Base-by-base conservation (phyloP, 2,329 filamentous ascomycete genomes). In the Stagonosporopsis chrysanthemi region DNA sequence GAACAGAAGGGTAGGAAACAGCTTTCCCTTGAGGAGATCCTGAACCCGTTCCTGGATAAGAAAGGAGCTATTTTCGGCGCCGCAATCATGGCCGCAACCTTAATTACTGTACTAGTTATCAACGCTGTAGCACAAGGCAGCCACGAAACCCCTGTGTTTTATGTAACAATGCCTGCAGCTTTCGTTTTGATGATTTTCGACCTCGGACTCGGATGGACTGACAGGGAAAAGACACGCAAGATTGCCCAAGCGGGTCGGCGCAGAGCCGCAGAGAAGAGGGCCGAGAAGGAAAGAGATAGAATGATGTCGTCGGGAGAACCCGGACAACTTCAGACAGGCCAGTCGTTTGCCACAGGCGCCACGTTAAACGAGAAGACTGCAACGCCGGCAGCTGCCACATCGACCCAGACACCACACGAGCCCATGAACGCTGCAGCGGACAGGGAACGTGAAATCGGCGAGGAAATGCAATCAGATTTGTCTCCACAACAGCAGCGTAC, bases 11-110 rank as follows among this genome's bases (percentile, higher is more conserved):
- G 43, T 15, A 29, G 43, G 12, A 46, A 46, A 24, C 73, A 84
- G 0, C 75, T 88, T 0, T 86, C 86, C 0, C 81, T 91, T 0
- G 88, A 89, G 61, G 88, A 91, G 66, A 90, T 91, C 65, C 84
- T 91, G 83, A 90, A 91, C 61, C 89, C 89, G 0, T 91, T 88
- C 56, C 73, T 91, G 0, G 89, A 92, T 68, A 89, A 86, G 61
- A 77, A 79, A 2, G 85, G 88, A 8, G 89, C 89, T 0, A 78
- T 79, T 0, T 87, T 90, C 52, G 88, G 88, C 1, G 85, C 82
- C 0, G 61, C 85, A 5, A 79, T 91, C 52, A 91, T 92, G 88
- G 82, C 86, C 1, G 81, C 80, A 0, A 90, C 88, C 0, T 80
- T 92, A 24, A 78, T 90, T 54, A 87, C 87, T 0, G 78, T 92